A percentile compares a stretch with the other conserved stretches of the same genome.
Evolutionary conservation across 345 rosid species (phyloP).

Genomic region (Heritiera fomes): DNA sequence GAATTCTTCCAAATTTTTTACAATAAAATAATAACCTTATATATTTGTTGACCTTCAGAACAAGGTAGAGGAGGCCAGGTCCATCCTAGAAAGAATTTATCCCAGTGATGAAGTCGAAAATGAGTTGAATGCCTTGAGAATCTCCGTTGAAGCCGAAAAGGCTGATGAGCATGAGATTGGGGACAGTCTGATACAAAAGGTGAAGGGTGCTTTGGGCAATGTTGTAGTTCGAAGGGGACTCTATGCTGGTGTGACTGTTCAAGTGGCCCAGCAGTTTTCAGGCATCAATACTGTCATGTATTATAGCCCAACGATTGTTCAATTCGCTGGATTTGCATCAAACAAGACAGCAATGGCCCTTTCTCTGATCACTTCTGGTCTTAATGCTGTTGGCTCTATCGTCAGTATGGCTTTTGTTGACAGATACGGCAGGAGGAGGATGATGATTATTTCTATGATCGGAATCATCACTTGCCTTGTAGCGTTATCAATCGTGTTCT

Average conservation of each 20-base stretch:
- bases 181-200: slow-evolving; percentile 40
- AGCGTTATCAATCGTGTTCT: slow-evolving; percentile 49
- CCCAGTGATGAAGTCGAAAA: slow-evolving; percentile 59
- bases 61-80: slow-evolving; percentile 56
- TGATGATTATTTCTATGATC: slow-evolving; percentile 76
- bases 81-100: slow-evolving; percentile 61
- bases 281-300: slow-evolving; percentile 96
- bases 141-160: slow-evolving; percentile 60
- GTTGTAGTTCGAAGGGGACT: slow-evolving; percentile 64
- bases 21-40: neutral
- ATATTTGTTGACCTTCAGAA: slow-evolving; percentile 26
- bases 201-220: slow-evolving; percentile 66
- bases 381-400: slow-evolving; percentile 75
- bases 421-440: slow-evolving; percentile 69
- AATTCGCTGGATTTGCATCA: slow-evolving; percentile 85
- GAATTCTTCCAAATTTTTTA: neutral
- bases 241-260: slow-evolving; percentile 77
- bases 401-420: slow-evolving; percentile 78
- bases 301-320: slow-evolving; percentile 82
- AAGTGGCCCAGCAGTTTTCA: slow-evolving; percentile 85
- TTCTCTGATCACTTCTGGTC: slow-evolving; percentile 80
- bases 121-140: slow-evolving; percentile 50
- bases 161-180: slow-evolving; percentile 54
- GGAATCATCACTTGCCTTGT: slow-evolving; percentile 64
- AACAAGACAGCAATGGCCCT: slow-evolving; percentile 77